Conservation (phyloP, 2,329 filamentous ascomycete genomes). For the Aureobasidium melanogenum region DNA sequence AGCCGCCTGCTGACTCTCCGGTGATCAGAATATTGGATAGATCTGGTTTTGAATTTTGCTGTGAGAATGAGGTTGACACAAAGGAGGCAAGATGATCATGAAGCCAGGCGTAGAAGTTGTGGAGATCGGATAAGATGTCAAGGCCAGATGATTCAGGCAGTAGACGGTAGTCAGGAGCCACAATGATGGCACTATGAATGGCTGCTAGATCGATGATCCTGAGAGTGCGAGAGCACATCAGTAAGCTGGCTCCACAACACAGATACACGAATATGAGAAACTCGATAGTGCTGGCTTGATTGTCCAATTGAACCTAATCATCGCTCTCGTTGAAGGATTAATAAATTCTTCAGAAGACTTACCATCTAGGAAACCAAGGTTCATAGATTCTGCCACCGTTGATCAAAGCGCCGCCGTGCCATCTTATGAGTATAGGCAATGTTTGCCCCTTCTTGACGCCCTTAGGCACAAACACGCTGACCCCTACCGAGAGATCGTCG, state of each 20-base stretch:
- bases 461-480: slow-evolving; percentile 33
- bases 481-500: slow-evolving; percentile 27
- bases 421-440: slow-evolving; percentile 32
- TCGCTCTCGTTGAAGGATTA: no score
- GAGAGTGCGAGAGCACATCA: neutral
- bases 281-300: neutral
- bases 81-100: neutral
- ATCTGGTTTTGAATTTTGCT: slow-evolving; percentile 17
- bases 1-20: slow-evolving; percentile 34
- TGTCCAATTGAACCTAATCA: no score
- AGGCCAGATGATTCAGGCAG: slow-evolving; percentile 38
- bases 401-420: slow-evolving; percentile 37
- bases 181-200: slow-evolving; percentile 31
- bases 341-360: no score
- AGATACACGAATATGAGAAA: neutral
- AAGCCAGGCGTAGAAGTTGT: slow-evolving; percentile 42
- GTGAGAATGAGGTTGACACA: slow-evolving; percentile 1
- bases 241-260: neutral
- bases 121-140: slow-evolving; percentile 40
- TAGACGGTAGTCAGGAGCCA: slow-evolving; percentile 44
- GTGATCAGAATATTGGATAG: slow-evolving; percentile 22
- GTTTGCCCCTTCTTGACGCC: slow-evolving; percentile 21
- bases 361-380: slow-evolving; percentile 15
- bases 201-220: neutral
- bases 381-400: slow-evolving; percentile 20